phyloP scores from a whole-genome alignment of 768 basidiomycete species.

The Tricholoma saponaceum region DNA sequence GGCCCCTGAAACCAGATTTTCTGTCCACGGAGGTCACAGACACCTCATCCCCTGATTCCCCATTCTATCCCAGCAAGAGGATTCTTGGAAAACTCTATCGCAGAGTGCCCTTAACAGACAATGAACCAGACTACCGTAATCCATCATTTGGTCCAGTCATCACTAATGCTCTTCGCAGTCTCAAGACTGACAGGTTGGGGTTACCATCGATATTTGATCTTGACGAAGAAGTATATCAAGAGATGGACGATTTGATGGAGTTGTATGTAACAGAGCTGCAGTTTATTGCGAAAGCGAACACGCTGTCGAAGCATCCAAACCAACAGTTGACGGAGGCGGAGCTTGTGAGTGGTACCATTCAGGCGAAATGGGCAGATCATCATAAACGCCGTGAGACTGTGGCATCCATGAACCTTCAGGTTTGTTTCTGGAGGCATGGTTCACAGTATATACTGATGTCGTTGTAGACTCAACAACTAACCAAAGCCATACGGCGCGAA shows the following conservation, averaged over 20 bases:
- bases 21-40: conserved; percentile 36
- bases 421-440: conserved; percentile 11
- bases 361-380: conserved; percentile 40
- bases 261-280: conserved; percentile 30
- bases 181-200: conserved; percentile 28
- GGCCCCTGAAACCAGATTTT: conserved; percentile 35
- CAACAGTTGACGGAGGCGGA: conserved; percentile 35
- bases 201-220: conserved; percentile 21
- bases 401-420: conserved; percentile 41
- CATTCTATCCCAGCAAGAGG: conserved; percentile 37
- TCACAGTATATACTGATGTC: conserved; percentile 7
- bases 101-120: conserved; percentile 31
- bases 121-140: conserved; percentile 4
- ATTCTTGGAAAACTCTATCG: conserved; percentile 43
- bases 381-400: conserved; percentile 35
- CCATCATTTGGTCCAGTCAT: conserved; percentile 17
- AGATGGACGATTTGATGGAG: conserved; percentile 33
- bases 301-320: conserved; percentile 32
- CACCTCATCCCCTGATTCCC: conserved; percentile 6
- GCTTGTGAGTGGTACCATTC: conserved; percentile 41
- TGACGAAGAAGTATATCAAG: conserved; percentile 24
- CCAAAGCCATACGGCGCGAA: conserved; percentile 31
- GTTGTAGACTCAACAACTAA: conserved; percentile 35
- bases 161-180: conserved; percentile 17
- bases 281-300: conserved; percentile 31